Evolutionary conservation across 768 basidiomycete genomes (phyloP).

Genomic region (Amanita polypyramis): DNA sequence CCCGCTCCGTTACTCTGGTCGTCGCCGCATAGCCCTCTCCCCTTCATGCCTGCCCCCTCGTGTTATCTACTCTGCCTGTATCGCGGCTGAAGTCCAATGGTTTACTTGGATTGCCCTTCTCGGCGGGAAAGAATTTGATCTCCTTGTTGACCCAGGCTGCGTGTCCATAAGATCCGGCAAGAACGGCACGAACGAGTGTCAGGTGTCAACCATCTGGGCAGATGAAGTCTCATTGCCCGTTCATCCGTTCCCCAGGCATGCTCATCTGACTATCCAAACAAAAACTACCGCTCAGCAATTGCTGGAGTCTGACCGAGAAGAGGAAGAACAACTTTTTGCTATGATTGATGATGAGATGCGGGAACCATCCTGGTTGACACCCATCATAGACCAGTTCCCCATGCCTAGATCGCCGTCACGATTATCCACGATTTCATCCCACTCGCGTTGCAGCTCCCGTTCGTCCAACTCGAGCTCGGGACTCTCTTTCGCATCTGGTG

Average conservation of each 20-base stretch:
- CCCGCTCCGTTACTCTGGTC: constrained; percentile 58
- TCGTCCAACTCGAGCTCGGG: constrained; percentile 62
- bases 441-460: constrained; percentile 61
- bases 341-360: constrained; percentile 65
- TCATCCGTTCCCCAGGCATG: constrained; percentile 15
- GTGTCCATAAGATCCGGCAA: constrained; percentile 55
- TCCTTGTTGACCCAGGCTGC: constrained; percentile 74
- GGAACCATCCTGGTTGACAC: constrained; percentile 60
- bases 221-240: constrained; percentile 32
- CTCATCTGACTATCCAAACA: constrained; percentile 13
- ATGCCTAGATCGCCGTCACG: constrained; percentile 46
- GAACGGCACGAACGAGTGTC: constrained; percentile 20
- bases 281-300: constrained; percentile 72
- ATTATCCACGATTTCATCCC: constrained; percentile 46
- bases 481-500: constrained; percentile 45
- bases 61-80: constrained; percentile 60
- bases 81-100: constrained; percentile 65
- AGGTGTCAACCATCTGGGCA: constrained; percentile 59
- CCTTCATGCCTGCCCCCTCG: constrained; percentile 62
- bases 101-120: constrained; percentile 68
- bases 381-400: constrained; percentile 52
- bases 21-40: constrained; percentile 66
- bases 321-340: constrained; percentile 63
- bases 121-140: constrained; percentile 63
- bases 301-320: constrained; percentile 58